Evolutionary conservation across 225 moss, liverwort and hornwort species (phyloP).

Genomic region (Polytrichum formosum): DNA sequence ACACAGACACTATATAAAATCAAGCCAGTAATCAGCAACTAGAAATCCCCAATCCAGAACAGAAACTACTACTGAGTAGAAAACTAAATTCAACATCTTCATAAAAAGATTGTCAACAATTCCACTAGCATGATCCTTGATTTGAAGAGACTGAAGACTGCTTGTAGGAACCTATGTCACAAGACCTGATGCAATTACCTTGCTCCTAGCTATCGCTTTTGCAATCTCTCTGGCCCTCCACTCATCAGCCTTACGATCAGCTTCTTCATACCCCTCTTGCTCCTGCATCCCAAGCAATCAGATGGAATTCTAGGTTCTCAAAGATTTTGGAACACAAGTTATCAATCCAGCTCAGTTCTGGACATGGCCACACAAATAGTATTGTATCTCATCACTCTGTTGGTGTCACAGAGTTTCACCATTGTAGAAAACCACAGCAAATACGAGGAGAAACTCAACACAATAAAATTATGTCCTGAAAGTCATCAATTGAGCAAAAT

Average conservation of each 20-base stretch:
- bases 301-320: too few species aligned
- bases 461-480: neutral
- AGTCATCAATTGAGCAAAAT: neutral
- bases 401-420: too few species aligned
- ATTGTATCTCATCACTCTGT: too few species aligned
- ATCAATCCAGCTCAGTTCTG: neutral
- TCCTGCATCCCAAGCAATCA: constrained; percentile 38
- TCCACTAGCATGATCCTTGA: neutral
- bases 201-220: constrained; percentile 74
- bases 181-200: constrained; percentile 29
- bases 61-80: too few species aligned
- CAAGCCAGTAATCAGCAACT: too few species aligned
- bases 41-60: too few species aligned
- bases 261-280: constrained; percentile 59
- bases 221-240: constrained; percentile 98
- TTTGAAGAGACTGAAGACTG: neutral
- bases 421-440: neutral
- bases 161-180: neutral
- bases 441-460: neutral
- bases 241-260: constrained; percentile 84
- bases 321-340: neutral
- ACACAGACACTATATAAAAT: too few species aligned
- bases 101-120: neutral
- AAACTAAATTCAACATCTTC: too few species aligned
- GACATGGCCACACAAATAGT: too few species aligned